A percentile compares a stretch with the other conserved stretches of the same genome.
phyloP scores from a whole-genome alignment of 805 yeast species.

The Saccharomycopsis sp. region DNA sequence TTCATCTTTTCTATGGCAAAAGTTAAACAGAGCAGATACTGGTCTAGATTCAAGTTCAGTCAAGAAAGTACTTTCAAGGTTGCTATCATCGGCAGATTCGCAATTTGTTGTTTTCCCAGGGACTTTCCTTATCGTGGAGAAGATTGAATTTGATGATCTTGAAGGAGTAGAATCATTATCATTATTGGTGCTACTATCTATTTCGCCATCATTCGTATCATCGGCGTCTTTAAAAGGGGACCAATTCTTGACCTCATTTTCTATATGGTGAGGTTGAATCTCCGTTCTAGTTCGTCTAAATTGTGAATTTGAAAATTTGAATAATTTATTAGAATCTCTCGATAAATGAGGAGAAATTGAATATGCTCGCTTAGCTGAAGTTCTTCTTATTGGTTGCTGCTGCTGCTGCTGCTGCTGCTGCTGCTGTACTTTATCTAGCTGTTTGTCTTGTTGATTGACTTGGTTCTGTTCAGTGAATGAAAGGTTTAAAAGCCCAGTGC shows the following conservation, averaged over 20 bases:
- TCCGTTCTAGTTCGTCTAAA: constrained; percentile 14
- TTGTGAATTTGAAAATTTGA: constrained; percentile 14
- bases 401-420: background rate
- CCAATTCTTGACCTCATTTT: constrained; percentile 18
- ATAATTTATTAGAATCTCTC: constrained; percentile 8
- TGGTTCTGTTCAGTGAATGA: constrained; percentile 11
- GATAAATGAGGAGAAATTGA: constrained; percentile 12
- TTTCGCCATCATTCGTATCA: background rate
- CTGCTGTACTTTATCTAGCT: background rate
- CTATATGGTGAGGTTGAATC: constrained; percentile 7
- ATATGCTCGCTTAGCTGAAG: constrained; percentile 9
- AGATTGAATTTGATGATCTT: constrained; percentile 12
- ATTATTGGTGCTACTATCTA: background rate
- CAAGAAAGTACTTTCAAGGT: background rate
- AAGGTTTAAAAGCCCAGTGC: constrained; percentile 18
- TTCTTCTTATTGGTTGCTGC: constrained; percentile 2
- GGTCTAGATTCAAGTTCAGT: background rate
- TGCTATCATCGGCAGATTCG: background rate
- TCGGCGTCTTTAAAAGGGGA: constrained; percentile 19
- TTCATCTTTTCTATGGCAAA: constrained; percentile 8
- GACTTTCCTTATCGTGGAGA: constrained; percentile 16
- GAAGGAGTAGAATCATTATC: constrained; percentile 7
- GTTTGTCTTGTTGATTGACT: background rate
- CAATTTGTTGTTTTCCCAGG: background rate
- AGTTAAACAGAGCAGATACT: background rate